These are phyloP conservation scores for Rhododendron williamsianum DNA, from an alignment of 148 eudicot species.

Conservation along the genomic window DNA sequence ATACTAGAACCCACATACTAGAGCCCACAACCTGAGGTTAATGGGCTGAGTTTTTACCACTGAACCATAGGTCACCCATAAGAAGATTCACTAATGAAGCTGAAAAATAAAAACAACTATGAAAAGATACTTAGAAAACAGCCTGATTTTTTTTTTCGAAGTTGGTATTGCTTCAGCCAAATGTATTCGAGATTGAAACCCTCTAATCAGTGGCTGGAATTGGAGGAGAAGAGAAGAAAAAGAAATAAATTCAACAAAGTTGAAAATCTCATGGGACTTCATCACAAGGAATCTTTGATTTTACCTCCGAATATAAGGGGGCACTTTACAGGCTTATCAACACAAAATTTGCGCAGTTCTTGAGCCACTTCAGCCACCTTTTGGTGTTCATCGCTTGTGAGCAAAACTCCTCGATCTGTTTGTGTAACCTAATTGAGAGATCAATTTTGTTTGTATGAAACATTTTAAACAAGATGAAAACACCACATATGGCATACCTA, in stretches of 20 bases:
- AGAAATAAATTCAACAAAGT: neutral
- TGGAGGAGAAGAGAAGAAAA: neutral
- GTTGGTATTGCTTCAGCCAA: neutral
- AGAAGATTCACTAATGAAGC: neutral
- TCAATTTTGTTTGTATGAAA: slow-evolving; percentile 3
- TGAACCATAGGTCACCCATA: neutral
- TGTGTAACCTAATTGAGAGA: slow-evolving; percentile 45
- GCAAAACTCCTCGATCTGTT: slow-evolving; percentile 78
- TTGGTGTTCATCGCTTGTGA: slow-evolving; percentile 57
- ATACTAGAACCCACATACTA: neutral
- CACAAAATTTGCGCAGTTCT: slow-evolving; percentile 61
- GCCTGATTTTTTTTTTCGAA: neutral
- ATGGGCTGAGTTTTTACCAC: neutral
- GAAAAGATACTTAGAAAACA: neutral
- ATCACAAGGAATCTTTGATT: neutral
- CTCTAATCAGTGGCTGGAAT: slow-evolving; percentile 1
- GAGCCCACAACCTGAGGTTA: neutral
- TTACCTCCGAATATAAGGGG: slow-evolving; percentile 96
- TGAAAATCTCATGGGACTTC: neutral
- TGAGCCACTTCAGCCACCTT: slow-evolving; percentile 71
- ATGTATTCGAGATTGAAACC: neutral
- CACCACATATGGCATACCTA: neutral
- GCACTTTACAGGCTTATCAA: slow-evolving; percentile 74
- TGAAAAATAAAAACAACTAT: neutral
- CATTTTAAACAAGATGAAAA: neutral